Conservation (phyloP, 345 rosid genomes). For the Brassica nigra region DNA sequence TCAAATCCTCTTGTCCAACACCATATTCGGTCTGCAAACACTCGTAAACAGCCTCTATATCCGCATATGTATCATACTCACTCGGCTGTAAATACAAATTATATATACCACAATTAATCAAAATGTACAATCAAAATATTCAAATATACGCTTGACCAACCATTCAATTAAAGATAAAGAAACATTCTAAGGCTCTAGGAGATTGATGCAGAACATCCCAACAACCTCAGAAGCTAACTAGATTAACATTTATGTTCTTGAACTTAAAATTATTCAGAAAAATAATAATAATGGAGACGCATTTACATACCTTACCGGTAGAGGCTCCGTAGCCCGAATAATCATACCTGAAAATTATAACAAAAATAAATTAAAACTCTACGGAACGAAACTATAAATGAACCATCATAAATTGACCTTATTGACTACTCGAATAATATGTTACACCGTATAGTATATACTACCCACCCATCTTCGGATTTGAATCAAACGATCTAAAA, state of each 20-base stretch:
- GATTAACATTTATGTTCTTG: not conserved
- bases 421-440: slow-evolving; percentile 5
- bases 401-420: slow-evolving; percentile 19
- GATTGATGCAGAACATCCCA: slow-evolving; percentile 18
- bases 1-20: slow-evolving; percentile 83
- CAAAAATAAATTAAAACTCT: slow-evolving; percentile 6
- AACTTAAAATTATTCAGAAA: not conserved
- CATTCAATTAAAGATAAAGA: not conserved
- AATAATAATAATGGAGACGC: slow-evolving; percentile 12
- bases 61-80: slow-evolving; percentile 90
- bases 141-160: not conserved
- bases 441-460: not conserved
- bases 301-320: slow-evolving; percentile 77
- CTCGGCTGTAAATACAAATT: slow-evolving; percentile 65
- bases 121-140: not conserved
- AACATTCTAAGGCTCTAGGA: slow-evolving; percentile 9
- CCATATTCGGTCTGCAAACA: slow-evolving; percentile 94
- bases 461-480: slow-evolving; percentile 18
- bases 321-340: slow-evolving; percentile 99
- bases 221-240: slow-evolving; percentile 18
- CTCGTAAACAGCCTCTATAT: slow-evolving; percentile 96
- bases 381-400: slow-evolving; percentile 11
- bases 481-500: slow-evolving; percentile 26
- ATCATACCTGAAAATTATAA: slow-evolving; percentile 67
- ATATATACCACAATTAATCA: not conserved